Evolutionary conservation across 768 basidiomycete genomes (phyloP).

Genomic region (Amanita exitialis): DNA sequence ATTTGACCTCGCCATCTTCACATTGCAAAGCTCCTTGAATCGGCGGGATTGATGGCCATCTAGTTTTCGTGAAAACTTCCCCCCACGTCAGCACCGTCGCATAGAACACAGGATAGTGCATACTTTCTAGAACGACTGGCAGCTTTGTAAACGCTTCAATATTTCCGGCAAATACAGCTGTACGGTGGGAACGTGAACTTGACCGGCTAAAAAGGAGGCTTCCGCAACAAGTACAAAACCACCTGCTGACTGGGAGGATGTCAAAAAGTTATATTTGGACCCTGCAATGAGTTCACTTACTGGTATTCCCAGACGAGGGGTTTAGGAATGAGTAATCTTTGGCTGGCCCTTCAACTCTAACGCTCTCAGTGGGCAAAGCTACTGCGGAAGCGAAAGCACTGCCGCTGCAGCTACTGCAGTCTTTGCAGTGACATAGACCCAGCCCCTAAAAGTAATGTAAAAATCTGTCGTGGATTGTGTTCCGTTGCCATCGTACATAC

Average conservation of each 20-base stretch:
- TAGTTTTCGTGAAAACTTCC: not conserved
- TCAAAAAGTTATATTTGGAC: not conserved
- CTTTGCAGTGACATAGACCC: constrained; percentile 4
- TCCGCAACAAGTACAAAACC: constrained; percentile 3
- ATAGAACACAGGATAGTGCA: not conserved
- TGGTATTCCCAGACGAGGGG: not conserved
- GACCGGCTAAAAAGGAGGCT: not conserved
- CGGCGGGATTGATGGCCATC: not conserved
- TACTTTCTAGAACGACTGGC: not conserved
- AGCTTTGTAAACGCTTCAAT: constrained; percentile 5
- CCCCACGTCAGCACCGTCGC: not conserved
- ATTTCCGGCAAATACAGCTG: not conserved
- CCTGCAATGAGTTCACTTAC: not conserved
- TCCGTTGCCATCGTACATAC: not conserved
- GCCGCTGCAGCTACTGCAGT: not conserved
- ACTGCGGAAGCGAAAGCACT: not conserved
- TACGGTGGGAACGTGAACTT: not conserved
- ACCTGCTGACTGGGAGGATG: not conserved
- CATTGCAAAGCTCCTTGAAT: constrained; percentile 1
- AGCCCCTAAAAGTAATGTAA: not conserved
- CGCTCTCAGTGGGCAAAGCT: not conserved
- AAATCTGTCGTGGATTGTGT: too few relatives aligned
- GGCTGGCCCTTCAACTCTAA: not conserved
- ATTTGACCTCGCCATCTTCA: not conserved
- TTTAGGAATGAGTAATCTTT: not conserved